A percentile compares a stretch with the other conserved stretches of the same genome.
Conservation (phyloP, 1,284 basidiomycete species). For the Volvariella volvacea region DNA sequence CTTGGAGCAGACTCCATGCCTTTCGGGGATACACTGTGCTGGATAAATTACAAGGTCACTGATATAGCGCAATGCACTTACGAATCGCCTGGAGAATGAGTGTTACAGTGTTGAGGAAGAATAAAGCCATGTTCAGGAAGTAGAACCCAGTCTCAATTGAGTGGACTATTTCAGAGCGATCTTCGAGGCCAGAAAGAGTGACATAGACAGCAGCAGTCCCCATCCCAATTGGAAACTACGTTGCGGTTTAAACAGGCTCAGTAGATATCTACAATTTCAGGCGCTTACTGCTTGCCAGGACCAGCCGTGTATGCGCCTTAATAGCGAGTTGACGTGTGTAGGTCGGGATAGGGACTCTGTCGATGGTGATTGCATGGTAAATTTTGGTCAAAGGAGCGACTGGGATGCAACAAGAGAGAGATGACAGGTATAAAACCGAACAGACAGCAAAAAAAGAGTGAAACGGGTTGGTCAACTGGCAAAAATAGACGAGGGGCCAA, state of each 20-base stretch:
- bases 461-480: too few relatives aligned
- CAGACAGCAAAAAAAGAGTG: too few relatives aligned
- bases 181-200: slow-evolving; percentile 33
- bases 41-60: background rate
- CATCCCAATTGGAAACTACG: slow-evolving; percentile 43
- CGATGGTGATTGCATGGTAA: slow-evolving; percentile 3
- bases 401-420: too few relatives aligned
- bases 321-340: slow-evolving; percentile 21
- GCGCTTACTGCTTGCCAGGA: slow-evolving; percentile 40
- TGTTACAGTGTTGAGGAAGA: slow-evolving; percentile 34
- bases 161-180: slow-evolving; percentile 24
- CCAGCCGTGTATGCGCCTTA: slow-evolving; percentile 42
- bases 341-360: slow-evolving; percentile 3
- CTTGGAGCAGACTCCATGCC: slow-evolving; percentile 33
- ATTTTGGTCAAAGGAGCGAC: too few relatives aligned
- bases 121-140: slow-evolving; percentile 38
- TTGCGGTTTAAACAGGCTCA: too few relatives aligned
- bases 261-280: slow-evolving; percentile 3
- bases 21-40: slow-evolving; percentile 35
- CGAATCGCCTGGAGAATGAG: slow-evolving; percentile 35
- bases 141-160: slow-evolving; percentile 36
- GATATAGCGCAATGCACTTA: slow-evolving; percentile 20
- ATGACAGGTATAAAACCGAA: too few relatives aligned
- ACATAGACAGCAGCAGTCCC: slow-evolving; percentile 44
- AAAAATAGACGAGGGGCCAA: too few relatives aligned